Evolutionary conservation across 371 early-diverging fungal genomes (phyloP).

Genomic region (Circinella minor): DNA sequence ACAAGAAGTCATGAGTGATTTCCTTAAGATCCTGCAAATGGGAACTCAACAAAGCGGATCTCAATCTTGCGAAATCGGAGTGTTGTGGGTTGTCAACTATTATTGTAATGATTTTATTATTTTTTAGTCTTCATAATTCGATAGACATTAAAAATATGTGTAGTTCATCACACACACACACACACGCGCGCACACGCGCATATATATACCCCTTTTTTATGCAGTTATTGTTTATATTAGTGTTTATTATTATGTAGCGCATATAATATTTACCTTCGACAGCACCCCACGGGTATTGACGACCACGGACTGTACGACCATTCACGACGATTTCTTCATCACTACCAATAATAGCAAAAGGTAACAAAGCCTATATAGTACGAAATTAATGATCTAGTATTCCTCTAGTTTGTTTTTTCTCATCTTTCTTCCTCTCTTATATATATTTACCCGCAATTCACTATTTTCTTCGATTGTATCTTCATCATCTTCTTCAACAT

Average conservation of each 20-base stretch:
- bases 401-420: no score
- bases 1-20: slow-evolving; percentile 82
- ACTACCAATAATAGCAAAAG: slow-evolving; percentile 96
- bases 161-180: no score
- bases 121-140: no score
- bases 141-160: no score
- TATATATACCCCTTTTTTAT: background rate
- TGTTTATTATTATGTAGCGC: background rate
- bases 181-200: no score
- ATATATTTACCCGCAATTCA: slow-evolving; percentile 70
- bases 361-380: slow-evolving; percentile 72
- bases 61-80: slow-evolving; percentile 96
- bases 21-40: slow-evolving; percentile 95
- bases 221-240: no score
- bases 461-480: slow-evolving; percentile 96
- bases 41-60: slow-evolving; percentile 90
- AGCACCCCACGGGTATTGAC: slow-evolving; percentile 99
- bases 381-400: no score
- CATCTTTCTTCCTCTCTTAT: no score
- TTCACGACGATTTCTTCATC: slow-evolving; percentile 90
- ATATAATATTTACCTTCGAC: slow-evolving; percentile 69
- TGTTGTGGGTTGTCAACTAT: slow-evolving; percentile 84
- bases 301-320: slow-evolving; percentile 83
- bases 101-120: no score
- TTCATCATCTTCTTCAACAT: slow-evolving; percentile 83